phyloP scores from a whole-genome alignment of 306 rosid species.

The Quercus berberidifolia region DNA sequence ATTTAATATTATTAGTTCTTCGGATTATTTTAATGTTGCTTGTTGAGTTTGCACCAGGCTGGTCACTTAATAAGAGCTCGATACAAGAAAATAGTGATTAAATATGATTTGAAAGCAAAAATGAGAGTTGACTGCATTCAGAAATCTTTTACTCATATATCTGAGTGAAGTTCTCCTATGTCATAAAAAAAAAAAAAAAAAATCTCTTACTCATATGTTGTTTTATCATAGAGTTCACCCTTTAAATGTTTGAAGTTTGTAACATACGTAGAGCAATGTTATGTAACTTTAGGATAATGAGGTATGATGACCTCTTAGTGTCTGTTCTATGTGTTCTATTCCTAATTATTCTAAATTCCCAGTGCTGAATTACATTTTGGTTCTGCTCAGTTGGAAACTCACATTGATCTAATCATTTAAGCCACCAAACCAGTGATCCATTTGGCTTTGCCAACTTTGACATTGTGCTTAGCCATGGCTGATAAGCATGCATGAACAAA shows the following conservation, averaged over 20 bases:
- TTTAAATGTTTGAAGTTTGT: background rate
- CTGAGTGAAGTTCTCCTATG: too few species aligned
- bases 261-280: background rate
- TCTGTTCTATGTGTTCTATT: background rate
- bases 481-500: background rate
- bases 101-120: slow-evolving; percentile 15
- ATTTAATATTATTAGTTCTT: too few species aligned
- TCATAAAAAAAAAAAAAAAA: too few species aligned
- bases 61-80: background rate
- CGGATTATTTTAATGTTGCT: too few species aligned
- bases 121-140: background rate
- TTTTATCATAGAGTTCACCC: background rate
- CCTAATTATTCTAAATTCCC: background rate
- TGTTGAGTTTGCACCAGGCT: too few species aligned
- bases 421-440: background rate
- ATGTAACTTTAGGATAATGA: background rate
- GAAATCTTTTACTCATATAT: too few species aligned
- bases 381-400: background rate
- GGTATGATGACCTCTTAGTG: background rate
- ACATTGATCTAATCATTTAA: background rate
- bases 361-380: background rate
- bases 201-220: background rate
- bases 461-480: background rate
- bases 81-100: slow-evolving; percentile 10
- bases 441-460: too few species aligned